Evolutionary conservation across 495 filamentous ascomycete species (phyloP), one percentile per base, ranked within the genome.

Genomic region (Bacidia gigantensis): DNA sequence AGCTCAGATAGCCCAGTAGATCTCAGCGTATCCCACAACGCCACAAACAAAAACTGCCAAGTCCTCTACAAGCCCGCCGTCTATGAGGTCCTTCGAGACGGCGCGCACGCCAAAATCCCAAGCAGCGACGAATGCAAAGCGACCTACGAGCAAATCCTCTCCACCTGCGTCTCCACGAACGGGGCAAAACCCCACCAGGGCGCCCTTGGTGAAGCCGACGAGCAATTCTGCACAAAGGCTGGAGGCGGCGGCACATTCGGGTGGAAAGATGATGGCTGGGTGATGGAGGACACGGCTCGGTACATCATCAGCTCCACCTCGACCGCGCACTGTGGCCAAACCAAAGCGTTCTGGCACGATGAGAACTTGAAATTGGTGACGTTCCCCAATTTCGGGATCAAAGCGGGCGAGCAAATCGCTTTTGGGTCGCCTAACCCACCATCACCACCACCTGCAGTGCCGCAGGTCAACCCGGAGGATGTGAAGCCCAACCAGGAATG

Each of bases 211-310:
- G 23, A 3, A 0, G 25, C 21, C 40, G 32, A 56, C 32, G 39
- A 11, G 38, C 17, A 18, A 18, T 56, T 52, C 49, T 56, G 54
- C 43, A 56, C 54, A 49, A 46, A n/a, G 3, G 40, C 35, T n/a
- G 54, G 49, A 21, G 54, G 54, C 21, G 54, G 54, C 49, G 54
- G 54, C 11, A 46, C 41, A 9, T 46, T 25, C 32, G 54, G 54
- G 26, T 56, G 54, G 54, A 47, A 51, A 2, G 54, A 56, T 44
- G 54, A 56, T 22, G 54, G 54, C 32, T 52, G 43, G 26, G 23
- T 40, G 29, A 56, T 56, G 49, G 35, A 17, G 18, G 43, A 35
- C 23, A 22, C 42, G 3, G 54, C 18, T 12, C 54, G 54, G 9
- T 56, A 52, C 42, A 48, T 18, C 3, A 26, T 56, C 42, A 26